Base-by-base conservation (phyloP, 148 eudicot genomes). In the Dianthus caryophyllus region DNA sequence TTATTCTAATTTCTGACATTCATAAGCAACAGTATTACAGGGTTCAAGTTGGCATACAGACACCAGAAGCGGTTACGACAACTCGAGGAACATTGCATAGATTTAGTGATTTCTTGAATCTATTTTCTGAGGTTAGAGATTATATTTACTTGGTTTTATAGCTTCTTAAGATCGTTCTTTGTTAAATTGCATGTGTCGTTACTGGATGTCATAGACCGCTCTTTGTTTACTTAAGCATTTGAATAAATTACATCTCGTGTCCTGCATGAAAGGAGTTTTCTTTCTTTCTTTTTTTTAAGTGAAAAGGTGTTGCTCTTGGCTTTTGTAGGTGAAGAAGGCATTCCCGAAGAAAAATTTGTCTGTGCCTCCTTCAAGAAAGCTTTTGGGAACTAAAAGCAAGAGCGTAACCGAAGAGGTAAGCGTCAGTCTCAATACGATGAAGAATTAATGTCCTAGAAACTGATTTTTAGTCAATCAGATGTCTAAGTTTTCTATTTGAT, bases 31-130 rank as follows among this genome's bases (percentile, higher is more conserved):
- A 90, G 99, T 94, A 80, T 78, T 94, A 86, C 93, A 90, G 99
- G 85, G 89, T 88, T 73, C 90, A 86, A 78, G 81, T 94, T 75
- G 99, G 90, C 67, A 43, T 94, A 76, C 99, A 90, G 75, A 86
- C 99, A 70, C 99, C 97, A 49, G 87, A 83, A 71, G 96, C 88
- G 17, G 65, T 82, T 71, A 94, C 99, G 25, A 79, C 88, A 22
- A 84, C 84, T 54, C 90, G 85, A 51, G 84, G 80, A 69, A 72
- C 83, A 68, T 78, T 94, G 66, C 88, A 80, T 67, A 84, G 99
- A 78, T 94, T 84, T 74, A 94, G 83, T 67, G 96, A 90, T 71
- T 94, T 94, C 77, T 75, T 86, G 78, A 84, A 86, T 87, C 84
- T 94, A 20, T 79, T 70, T 80, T 80, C 88, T 49, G 97, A 91